Base-by-base conservation (phyloP, 139 green algal species). In the Chlamydomonas incerta region DNA sequence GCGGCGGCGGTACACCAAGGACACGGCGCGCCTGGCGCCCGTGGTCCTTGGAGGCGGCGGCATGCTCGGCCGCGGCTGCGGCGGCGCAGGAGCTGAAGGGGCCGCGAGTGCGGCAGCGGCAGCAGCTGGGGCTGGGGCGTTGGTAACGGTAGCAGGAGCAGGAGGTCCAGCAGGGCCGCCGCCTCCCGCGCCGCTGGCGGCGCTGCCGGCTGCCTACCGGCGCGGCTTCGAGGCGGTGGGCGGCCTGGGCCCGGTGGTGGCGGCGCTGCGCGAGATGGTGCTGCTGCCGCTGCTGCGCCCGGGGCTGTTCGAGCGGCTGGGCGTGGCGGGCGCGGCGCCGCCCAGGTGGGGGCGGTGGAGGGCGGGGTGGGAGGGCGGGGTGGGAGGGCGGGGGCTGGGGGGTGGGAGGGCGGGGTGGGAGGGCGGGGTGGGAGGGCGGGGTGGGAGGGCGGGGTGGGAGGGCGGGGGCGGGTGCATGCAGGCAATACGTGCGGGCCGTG, bases 221-320 rank as follows among this genome's bases (percentile, higher is more conserved):
- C 37, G 63, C 0, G 90, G 90, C 23, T 94, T 94, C 75, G 83
- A 86, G 33, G 58, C 21, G 6, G 41, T 96, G 65, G 94, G 93
- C 0, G 94, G 94, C 34, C 76, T 94, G 8, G 41, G 21, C 60
- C 24, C 60, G 24, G 94, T 93, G 18, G 90, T 96, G 73, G 41
- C 79, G 31, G 88, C 92, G 80, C 88, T 98, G 63, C 85, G 83
- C 35, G 95, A 98, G 83, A 95, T 97, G 92, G 94, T 96, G 65
- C 73, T 98, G 80, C 92, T 99, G 77, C 96, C 96, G 23, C 94
- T 99, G 87, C 81, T 94, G 71, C 95, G 98, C 87, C 95, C 96
- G 1, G 72, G 94, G 1, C 76, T 97, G 10, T 93, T 98, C 80
- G 33, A 80, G 29, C 33, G 86, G 34, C 85, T 98, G 71, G 90